Evolutionary conservation across 1,284 basidiomycete genomes (phyloP).

Genomic region (Cerioporus squamosus): DNA sequence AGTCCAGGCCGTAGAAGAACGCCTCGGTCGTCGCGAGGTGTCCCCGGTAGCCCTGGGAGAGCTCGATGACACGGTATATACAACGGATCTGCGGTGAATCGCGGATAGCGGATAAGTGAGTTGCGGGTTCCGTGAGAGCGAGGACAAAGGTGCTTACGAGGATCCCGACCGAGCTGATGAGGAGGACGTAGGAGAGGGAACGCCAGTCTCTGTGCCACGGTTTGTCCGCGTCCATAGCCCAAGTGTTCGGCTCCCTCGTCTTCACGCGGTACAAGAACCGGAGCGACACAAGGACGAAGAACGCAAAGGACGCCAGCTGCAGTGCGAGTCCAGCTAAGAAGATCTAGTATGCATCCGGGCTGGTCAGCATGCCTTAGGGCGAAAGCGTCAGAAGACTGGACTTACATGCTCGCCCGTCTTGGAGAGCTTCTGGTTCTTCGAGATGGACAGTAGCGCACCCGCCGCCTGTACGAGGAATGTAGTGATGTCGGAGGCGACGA

Average conservation of each 20-base stretch:
- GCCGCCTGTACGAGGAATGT: constrained; percentile 73
- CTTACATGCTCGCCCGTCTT: constrained; percentile 21
- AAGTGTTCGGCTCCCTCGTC: constrained; percentile 48
- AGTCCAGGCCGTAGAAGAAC: constrained; percentile 73
- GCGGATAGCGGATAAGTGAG: too few relatives aligned
- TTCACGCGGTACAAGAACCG: constrained; percentile 61
- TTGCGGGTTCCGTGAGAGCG: neutral
- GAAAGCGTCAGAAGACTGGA: neutral
- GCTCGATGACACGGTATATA: constrained; percentile 67
- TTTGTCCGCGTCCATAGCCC: constrained; percentile 43
- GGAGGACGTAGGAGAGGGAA: constrained; percentile 54
- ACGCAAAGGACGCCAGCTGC: constrained; percentile 66
- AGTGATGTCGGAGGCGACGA: constrained; percentile 62
- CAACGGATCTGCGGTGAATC: constrained; percentile 59
- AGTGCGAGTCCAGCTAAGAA: constrained; percentile 67
- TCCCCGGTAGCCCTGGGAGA: constrained; percentile 67
- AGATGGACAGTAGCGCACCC: constrained; percentile 46
- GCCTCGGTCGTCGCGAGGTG: constrained; percentile 55
- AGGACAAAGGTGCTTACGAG: constrained; percentile 38
- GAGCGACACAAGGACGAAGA: constrained; percentile 62
- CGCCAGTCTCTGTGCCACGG: constrained; percentile 68
- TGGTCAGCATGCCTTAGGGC: neutral
- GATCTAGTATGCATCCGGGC: constrained; percentile 43
- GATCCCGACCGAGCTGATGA: constrained; percentile 69
- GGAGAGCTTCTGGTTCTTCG: constrained; percentile 21